Evolutionary conservation across 257 asterid genomes (phyloP).

Genomic region (Thymus mandschuricus): DNA sequence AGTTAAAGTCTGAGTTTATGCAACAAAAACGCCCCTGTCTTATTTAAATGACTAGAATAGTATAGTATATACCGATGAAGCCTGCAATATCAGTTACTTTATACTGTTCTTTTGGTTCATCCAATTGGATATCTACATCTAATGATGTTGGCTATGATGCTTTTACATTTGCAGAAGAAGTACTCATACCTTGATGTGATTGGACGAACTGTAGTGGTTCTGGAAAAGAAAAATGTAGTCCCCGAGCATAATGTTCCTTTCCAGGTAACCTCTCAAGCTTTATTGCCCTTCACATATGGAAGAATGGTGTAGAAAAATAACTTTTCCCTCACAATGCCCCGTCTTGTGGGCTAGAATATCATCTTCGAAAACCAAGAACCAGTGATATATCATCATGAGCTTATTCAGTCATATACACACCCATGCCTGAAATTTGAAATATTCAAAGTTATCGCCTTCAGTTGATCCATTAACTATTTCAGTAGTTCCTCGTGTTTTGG

Average conservation of each 20-base stretch:
- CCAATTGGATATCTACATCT: conserved; percentile 1
- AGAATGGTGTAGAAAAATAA: neutral
- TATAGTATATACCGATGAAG: neutral
- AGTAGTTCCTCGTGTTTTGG: too few species aligned
- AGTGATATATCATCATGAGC: neutral
- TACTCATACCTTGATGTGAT: conserved; percentile 92
- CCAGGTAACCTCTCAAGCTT: conserved; percentile 64
- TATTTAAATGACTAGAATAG: neutral
- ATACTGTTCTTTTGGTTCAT: conserved; percentile 12
- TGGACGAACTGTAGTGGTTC: conserved; percentile 94
- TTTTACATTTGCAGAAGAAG: conserved; percentile 66
- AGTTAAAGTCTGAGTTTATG: neutral
- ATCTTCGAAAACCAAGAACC: conserved; percentile 5
- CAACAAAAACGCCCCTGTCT: neutral
- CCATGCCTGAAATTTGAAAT: neutral
- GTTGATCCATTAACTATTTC: too few species aligned
- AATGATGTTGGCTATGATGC: conserved; percentile 31
- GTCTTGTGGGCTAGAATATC: neutral
- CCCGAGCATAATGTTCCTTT: conserved; percentile 92
- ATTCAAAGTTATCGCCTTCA: neutral
- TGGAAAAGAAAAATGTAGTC: conserved; percentile 85
- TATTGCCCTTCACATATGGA: neutral
- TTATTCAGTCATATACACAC: neutral
- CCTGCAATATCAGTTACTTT: conserved; percentile 17
- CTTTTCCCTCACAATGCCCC: neutral